phyloP scores from a whole-genome alignment of 371 early-diverging fungal species.

The Mortierella polycephala region DNA sequence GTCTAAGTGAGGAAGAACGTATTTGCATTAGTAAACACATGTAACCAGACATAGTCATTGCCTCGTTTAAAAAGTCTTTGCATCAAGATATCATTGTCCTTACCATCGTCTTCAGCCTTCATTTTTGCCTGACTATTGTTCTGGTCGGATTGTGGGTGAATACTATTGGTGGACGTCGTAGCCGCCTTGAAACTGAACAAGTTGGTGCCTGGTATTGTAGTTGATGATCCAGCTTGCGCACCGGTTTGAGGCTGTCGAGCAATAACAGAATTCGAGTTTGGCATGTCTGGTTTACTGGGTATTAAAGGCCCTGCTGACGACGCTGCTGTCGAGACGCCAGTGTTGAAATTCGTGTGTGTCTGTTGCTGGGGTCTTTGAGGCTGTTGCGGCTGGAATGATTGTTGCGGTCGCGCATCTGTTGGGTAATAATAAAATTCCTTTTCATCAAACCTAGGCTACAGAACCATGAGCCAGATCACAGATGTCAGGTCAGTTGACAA shows the following conservation, averaged over 20 bases:
- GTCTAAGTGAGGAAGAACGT: conserved; percentile 5
- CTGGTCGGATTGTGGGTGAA: not conserved
- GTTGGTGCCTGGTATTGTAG: no score
- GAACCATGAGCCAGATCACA: no score
- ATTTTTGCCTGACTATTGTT: not conserved
- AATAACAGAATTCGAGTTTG: not conserved
- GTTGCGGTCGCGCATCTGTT: conserved; percentile 8
- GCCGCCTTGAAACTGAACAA: no score
- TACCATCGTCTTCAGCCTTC: conserved; percentile 28
- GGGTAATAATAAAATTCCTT: conserved; percentile 14
- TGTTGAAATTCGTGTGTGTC: not conserved
- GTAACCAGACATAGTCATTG: not conserved
- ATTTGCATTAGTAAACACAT: no score
- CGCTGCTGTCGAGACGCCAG: not conserved
- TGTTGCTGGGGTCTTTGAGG: conserved; percentile 1
- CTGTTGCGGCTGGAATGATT: not conserved
- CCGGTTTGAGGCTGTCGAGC: not conserved
- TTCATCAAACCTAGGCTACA: conserved; percentile 19
- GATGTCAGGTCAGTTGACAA: no score
- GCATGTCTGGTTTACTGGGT: not conserved
- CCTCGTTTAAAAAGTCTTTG: not conserved
- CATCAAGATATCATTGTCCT: not conserved
- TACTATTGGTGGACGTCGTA: no score
- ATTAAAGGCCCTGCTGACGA: not conserved
- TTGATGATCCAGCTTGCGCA: not conserved